These are phyloP conservation scores for Boletus smithii DNA, from an alignment of 1,284 basidiomycete species.

Conservation along the genomic window DNA sequence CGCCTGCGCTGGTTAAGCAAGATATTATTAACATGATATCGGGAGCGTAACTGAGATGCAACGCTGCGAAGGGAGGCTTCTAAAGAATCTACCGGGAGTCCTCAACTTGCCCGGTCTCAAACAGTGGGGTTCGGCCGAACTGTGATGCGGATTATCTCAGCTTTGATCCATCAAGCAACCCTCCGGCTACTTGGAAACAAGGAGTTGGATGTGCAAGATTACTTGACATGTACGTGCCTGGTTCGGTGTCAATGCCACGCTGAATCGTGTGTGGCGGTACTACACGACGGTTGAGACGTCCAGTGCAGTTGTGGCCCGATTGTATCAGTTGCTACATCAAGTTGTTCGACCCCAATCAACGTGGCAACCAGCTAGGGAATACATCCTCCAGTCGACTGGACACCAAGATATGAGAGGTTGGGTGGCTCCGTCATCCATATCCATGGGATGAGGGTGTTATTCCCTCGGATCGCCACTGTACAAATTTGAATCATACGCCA, in stretches of 20 bases:
- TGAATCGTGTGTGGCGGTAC: not conserved
- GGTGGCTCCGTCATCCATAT: too few species aligned
- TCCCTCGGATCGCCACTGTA: not conserved
- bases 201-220: not conserved
- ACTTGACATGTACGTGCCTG: not conserved
- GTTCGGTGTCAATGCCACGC: not conserved
- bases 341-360: too few species aligned
- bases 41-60: too few species aligned
- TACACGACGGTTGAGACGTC: too few species aligned
- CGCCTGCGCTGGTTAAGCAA: not conserved
- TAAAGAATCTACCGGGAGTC: not conserved
- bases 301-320: too few species aligned
- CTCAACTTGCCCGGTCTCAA: not conserved
- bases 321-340: too few species aligned
- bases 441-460: not conserved
- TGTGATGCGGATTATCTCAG: constrained; percentile 3
- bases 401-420: too few species aligned
- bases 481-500: not conserved
- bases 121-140: constrained; percentile 15
- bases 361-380: too few species aligned
- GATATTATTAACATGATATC: too few species aligned
- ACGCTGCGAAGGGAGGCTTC: not conserved
- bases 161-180: constrained; percentile 1
- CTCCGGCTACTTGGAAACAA: constrained; percentile 15
- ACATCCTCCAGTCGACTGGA: not conserved